phyloP scores from a whole-genome alignment of 2,329 filamentous ascomycete genomes.

The Teratosphaeria viscida region DNA sequence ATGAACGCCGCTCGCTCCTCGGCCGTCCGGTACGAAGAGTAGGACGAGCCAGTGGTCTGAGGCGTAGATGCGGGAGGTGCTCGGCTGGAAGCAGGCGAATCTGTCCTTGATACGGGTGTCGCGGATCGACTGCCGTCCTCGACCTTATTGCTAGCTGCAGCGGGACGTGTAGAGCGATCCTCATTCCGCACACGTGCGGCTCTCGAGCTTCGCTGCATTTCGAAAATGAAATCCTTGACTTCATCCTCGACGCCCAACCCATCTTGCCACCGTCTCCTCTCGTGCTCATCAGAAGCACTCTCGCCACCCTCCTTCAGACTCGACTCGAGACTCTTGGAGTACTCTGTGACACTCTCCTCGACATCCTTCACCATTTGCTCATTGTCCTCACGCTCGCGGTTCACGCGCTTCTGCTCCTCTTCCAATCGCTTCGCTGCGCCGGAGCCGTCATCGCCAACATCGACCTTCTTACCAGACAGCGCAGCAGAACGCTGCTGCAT shows the following conservation, averaged over 20 bases:
- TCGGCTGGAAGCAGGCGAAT: conserved; percentile 20
- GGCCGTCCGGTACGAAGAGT: conserved; percentile 76
- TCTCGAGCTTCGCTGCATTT: conserved; percentile 78
- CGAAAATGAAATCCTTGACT: conserved; percentile 95
- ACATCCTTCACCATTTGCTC: conserved; percentile 95
- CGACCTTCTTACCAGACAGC: conserved; percentile 66
- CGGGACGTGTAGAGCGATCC: conserved; percentile 29
- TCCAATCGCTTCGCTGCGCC: conserved; percentile 78
- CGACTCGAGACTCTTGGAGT: conserved; percentile 73
- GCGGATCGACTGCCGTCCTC: conserved; percentile 22
- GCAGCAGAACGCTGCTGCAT: conserved; percentile 97
- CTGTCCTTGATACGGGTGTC: conserved; percentile 17
- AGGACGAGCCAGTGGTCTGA: conserved; percentile 37
- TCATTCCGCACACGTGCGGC: conserved; percentile 58
- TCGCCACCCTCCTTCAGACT: conserved; percentile 71
- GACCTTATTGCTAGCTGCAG: conserved; percentile 3
- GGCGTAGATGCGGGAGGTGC: conserved; percentile 30
- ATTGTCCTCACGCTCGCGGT: conserved; percentile 82
- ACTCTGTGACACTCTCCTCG: conserved; percentile 88
- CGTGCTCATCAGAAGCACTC: conserved; percentile 72
- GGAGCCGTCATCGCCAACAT: conserved; percentile 57
- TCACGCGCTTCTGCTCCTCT: conserved; percentile 71
- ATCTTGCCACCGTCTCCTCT: conserved; percentile 90
- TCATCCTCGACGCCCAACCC: conserved; percentile 92
- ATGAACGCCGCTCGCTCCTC: conserved; percentile 94